Percentiles rank a stretch among this genome's conserved stretches.
phyloP scores from a whole-genome alignment of 495 filamentous ascomycete genomes.

The Elasticomyces elasticus region DNA sequence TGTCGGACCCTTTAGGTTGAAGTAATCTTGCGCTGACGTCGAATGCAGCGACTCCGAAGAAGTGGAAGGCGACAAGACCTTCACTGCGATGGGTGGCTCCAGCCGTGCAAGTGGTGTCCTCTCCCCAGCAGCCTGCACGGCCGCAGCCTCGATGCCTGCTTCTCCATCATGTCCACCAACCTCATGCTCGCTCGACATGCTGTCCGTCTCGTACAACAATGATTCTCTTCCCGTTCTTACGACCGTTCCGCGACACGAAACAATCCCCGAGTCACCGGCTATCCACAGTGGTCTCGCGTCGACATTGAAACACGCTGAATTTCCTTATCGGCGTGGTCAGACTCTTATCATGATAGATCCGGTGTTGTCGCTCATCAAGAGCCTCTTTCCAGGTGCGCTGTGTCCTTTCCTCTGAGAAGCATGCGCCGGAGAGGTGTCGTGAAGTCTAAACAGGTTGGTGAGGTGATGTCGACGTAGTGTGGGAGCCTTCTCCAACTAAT shows the following conservation, averaged over 20 bases:
- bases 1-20: background rate
- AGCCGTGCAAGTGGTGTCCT: background rate
- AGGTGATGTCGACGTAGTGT: too few species aligned
- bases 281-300: slow-evolving; percentile 4
- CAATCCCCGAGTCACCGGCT: background rate
- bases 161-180: background rate
- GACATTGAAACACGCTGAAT: slow-evolving; percentile 4
- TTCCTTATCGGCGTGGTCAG: background rate
- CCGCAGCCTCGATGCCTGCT: background rate
- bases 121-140: background rate
- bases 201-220: background rate
- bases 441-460: too few species aligned
- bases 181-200: slow-evolving; percentile 3
- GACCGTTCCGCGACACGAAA: background rate
- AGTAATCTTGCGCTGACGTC: slow-evolving; percentile 3
- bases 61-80: slow-evolving; percentile 6
- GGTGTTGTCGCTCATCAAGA: too few species aligned
- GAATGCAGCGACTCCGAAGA: background rate
- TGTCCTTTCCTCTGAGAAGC: too few species aligned
- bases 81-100: slow-evolving; percentile 9
- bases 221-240: background rate
- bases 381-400: too few species aligned
- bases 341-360: background rate
- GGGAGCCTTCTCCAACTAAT: too few species aligned
- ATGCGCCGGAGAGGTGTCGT: too few species aligned